These are phyloP conservation scores for Cladophialophora carrionii DNA, from an alignment of 2,329 filamentous ascomycete species.

Conservation along the genomic window DNA sequence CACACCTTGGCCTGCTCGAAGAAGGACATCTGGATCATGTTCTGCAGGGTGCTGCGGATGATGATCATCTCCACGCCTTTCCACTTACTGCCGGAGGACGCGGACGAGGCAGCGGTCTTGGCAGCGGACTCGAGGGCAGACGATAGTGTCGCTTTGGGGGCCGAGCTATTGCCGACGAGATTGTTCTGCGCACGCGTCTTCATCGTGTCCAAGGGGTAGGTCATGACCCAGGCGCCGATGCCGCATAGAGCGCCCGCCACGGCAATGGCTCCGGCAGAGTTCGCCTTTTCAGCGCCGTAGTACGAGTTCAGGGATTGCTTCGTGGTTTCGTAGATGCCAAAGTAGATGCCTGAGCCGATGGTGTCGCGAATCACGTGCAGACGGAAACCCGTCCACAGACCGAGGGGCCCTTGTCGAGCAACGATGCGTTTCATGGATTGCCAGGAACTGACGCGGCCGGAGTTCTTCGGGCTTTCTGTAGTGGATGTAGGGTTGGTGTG, in stretches of 20 bases:
- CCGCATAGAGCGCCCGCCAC: constrained; percentile 53
- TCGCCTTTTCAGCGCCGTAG: constrained; percentile 48
- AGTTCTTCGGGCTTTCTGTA: constrained; percentile 31
- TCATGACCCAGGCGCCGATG: constrained; percentile 54
- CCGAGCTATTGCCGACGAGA: constrained; percentile 43
- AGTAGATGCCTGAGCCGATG: constrained; percentile 52
- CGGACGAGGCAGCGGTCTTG: constrained; percentile 39
- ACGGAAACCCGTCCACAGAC: constrained; percentile 52
- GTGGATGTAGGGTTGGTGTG: constrained; percentile 10
- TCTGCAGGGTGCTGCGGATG: constrained; percentile 52
- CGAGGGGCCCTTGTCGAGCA: constrained; percentile 48
- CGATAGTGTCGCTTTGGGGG: constrained; percentile 6
- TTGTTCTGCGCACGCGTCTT: constrained; percentile 56
- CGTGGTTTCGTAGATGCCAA: constrained; percentile 53
- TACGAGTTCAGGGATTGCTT: constrained; percentile 53
- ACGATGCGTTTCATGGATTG: constrained; percentile 51
- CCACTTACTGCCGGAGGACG: constrained; percentile 51
- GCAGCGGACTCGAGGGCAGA: constrained; percentile 16
- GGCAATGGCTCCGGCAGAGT: constrained; percentile 49
- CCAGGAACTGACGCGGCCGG: constrained; percentile 49
- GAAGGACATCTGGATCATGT: constrained; percentile 54
- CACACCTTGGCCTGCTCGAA: constrained; percentile 52
- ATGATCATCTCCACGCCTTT: constrained; percentile 54
- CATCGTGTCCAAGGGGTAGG: constrained; percentile 53
- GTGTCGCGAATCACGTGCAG: constrained; percentile 52